These are phyloP conservation scores for Tanacetum coccineum DNA, from an alignment of 129 eudicot genomes.

Conservation along the genomic window DNA sequence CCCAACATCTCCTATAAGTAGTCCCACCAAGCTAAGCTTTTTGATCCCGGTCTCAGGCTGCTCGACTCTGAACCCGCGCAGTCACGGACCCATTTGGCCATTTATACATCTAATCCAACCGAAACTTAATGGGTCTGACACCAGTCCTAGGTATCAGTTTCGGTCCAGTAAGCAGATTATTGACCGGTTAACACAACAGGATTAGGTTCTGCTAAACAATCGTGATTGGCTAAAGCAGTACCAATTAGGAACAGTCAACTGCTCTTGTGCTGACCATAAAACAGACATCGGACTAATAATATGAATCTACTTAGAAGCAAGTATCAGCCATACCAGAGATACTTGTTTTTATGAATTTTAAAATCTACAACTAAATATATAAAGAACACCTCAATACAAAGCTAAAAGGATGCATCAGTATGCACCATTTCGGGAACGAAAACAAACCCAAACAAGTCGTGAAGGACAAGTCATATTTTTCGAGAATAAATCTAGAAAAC, in stretches of 20 bases:
- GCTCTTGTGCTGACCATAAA: not conserved
- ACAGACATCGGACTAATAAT: not conserved
- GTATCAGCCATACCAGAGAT: not conserved
- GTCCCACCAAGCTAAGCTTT: not conserved
- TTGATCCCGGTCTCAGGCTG: not conserved
- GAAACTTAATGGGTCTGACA: no score
- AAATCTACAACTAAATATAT: not conserved
- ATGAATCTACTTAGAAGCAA: not conserved
- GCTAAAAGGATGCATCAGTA: conserved; percentile 12
- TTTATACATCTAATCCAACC: no score
- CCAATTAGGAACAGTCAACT: no score
- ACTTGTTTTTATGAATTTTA: not conserved
- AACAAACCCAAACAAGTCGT: not conserved
- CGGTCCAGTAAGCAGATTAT: no score
- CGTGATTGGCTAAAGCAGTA: no score
- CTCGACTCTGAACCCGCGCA: not conserved
- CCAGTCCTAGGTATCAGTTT: no score
- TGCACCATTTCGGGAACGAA: conserved; percentile 3
- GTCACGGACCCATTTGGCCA: no score
- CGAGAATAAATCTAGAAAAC: conserved; percentile 18
- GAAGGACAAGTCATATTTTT: not conserved
- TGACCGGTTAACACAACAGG: no score
- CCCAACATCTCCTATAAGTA: not conserved
- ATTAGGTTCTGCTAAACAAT: no score
- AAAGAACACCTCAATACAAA: not conserved